A percentile compares a stretch with the other conserved stretches of the same genome.
These are phyloP conservation scores for Crepidotus variabilis DNA, from an alignment of 768 basidiomycete genomes.

Conservation along the genomic window DNA sequence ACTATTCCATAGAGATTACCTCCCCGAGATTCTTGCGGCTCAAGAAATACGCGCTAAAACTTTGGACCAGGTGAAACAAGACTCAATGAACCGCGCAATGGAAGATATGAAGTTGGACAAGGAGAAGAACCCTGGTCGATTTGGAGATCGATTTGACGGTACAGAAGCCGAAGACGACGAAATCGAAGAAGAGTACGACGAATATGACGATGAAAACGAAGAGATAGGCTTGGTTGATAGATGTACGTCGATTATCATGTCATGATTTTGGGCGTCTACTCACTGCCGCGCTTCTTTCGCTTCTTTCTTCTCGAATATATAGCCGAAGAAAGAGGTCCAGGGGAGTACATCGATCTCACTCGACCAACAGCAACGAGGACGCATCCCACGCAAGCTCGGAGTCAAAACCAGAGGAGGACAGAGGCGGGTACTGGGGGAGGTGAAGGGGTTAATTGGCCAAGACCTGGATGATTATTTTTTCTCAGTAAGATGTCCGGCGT, in stretches of 20 bases:
- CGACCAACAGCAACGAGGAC: conserved; percentile 16
- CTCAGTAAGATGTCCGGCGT: too few relatives aligned
- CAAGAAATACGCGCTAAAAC: conserved; percentile 59
- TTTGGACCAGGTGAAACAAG: conserved; percentile 63
- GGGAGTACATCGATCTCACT: conserved; percentile 74
- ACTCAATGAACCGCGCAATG: conserved; percentile 76
- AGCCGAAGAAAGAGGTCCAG: conserved; percentile 72
- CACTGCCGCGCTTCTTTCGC: too few relatives aligned
- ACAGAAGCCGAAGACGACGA: conserved; percentile 55
- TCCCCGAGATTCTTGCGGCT: conserved; percentile 82
- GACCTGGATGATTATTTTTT: conserved; percentile 58
- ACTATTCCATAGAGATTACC: conserved; percentile 65
- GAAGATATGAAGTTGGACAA: conserved; percentile 76
- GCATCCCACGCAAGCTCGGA: not conserved
- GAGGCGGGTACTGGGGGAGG: conserved; percentile 45
- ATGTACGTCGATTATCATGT: conserved; percentile 42
- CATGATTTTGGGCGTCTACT: too few relatives aligned
- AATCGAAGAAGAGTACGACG: conserved; percentile 26
- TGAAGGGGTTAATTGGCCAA: conserved; percentile 67
- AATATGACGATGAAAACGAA: too few relatives aligned
- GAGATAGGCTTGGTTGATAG: conserved; percentile 61
- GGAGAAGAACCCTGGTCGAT: conserved; percentile 54
- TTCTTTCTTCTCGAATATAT: too few relatives aligned
- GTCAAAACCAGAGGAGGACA: too few relatives aligned
- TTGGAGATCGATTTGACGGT: conserved; percentile 61